These are phyloP conservation scores for Aaosphaeria pasadenensis DNA, from an alignment of 2,329 filamentous ascomycete genomes.

Conservation along the genomic window DNA sequence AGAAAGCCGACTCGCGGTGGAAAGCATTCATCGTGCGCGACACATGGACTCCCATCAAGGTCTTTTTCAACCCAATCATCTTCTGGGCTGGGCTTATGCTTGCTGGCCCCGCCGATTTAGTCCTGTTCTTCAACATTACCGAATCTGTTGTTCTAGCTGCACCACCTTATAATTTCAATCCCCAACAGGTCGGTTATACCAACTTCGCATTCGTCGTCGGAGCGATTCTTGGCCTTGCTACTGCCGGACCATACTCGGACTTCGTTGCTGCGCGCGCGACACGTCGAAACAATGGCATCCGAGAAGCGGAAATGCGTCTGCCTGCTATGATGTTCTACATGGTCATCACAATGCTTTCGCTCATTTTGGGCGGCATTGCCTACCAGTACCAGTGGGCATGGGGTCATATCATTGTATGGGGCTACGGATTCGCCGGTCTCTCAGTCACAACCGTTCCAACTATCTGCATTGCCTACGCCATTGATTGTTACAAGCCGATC, in stretches of 20 bases:
- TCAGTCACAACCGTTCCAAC: slow-evolving; percentile 43
- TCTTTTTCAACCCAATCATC: slow-evolving; percentile 48
- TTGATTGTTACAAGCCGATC: slow-evolving; percentile 48
- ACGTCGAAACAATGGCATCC: slow-evolving; percentile 51
- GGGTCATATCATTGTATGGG: slow-evolving; percentile 48
- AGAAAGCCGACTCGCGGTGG: slow-evolving; percentile 38
- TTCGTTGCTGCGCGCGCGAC: slow-evolving; percentile 56
- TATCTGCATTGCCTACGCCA: slow-evolving; percentile 44
- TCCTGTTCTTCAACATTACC: slow-evolving; percentile 52
- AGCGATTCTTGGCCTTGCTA: slow-evolving; percentile 52
- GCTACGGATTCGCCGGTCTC: slow-evolving; percentile 45
- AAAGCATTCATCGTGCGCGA: slow-evolving; percentile 41
- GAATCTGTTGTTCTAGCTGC: slow-evolving; percentile 47
- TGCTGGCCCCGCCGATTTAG: slow-evolving; percentile 37
- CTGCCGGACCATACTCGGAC: slow-evolving; percentile 55
- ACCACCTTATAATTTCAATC: slow-evolving; percentile 46
- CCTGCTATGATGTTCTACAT: slow-evolving; percentile 46
- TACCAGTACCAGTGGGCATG: slow-evolving; percentile 50
- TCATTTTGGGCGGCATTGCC: slow-evolving; percentile 48
- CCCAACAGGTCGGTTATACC: slow-evolving; percentile 47
- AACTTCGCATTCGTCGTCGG: slow-evolving; percentile 50
- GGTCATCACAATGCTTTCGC: slow-evolving; percentile 49
- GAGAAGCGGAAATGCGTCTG: slow-evolving; percentile 59
- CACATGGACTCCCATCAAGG: slow-evolving; percentile 38
- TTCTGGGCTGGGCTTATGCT: slow-evolving; percentile 34